Conservation (phyloP, 225 moss, liverwort and hornwort genomes). For the Thuidium tamariscinum region DNA sequence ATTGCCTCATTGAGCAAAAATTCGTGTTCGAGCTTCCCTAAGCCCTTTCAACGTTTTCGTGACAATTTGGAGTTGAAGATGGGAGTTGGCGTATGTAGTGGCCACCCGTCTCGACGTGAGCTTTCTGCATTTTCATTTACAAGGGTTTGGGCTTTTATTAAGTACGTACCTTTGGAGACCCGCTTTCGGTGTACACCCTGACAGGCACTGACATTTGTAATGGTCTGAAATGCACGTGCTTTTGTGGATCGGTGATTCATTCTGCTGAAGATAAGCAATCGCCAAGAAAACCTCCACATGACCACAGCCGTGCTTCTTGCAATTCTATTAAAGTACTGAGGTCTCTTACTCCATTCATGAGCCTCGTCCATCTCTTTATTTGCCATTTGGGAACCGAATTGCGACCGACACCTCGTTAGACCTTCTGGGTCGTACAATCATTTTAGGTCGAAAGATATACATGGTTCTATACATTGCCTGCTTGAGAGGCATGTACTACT, state of each 20-base stretch:
- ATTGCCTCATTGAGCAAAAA: slow-evolving; percentile 22
- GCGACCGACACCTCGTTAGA: not conserved
- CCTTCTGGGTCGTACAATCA: not conserved
- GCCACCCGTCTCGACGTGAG: not conserved
- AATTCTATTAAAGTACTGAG: not conserved
- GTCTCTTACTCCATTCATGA: not conserved
- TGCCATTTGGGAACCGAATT: not conserved
- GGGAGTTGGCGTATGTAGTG: not conserved
- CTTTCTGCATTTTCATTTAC: not conserved
- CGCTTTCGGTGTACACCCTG: not conserved
- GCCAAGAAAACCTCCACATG: not conserved
- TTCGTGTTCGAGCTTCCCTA: not conserved
- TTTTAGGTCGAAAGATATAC: not conserved
- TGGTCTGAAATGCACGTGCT: not conserved
- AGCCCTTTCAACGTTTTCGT: not conserved
- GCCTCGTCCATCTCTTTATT: not conserved
- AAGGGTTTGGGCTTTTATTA: not conserved
- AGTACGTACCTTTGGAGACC: not conserved
- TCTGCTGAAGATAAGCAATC: not conserved
- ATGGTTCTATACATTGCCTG: not conserved
- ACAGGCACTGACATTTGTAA: not conserved
- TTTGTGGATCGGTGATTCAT: not conserved
- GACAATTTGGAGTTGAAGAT: not conserved
- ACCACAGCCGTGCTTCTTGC: not conserved
- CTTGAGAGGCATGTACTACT: not conserved